Evolutionary conservation across 208 protist genomes (phyloP).

Genomic region (Giardia muris): DNA sequence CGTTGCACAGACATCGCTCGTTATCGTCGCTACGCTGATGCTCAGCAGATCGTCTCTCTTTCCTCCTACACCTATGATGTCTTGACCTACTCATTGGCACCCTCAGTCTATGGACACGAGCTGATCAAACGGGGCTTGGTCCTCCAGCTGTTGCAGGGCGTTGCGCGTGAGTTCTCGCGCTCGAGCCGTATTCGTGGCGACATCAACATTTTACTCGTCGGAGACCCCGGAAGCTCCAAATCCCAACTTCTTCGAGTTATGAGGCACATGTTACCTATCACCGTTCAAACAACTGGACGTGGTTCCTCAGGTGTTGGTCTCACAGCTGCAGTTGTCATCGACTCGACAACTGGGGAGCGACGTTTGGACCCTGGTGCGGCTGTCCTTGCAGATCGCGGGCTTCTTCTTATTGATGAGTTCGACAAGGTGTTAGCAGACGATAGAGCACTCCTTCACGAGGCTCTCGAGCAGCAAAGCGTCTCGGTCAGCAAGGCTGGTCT

Average conservation of each 20-base stretch:
- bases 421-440: constrained; percentile 89
- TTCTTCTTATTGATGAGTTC: constrained; percentile 98
- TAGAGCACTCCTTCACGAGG: constrained; percentile 65
- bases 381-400: constrained; percentile 91
- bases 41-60: neutral
- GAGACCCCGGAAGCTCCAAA: constrained; percentile 97
- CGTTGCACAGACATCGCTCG: neutral
- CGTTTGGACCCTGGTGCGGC: constrained; percentile 91
- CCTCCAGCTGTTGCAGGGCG: constrained; percentile 80
- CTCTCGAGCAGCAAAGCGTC: constrained; percentile 99
- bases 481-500: constrained; percentile 98
- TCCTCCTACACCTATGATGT: constrained; percentile 45
- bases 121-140: constrained; percentile 81
- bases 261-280: constrained; percentile 73
- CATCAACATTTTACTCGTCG: constrained; percentile 92
- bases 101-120: constrained; percentile 88
- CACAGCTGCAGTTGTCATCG: constrained; percentile 85
- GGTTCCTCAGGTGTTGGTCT: constrained; percentile 81
- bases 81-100: constrained; percentile 68
- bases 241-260: constrained; percentile 91
- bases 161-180: constrained; percentile 66
- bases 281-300: constrained; percentile 87
- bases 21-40: neutral
- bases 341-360: constrained; percentile 79
- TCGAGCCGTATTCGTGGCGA: constrained; percentile 81